Base-by-base conservation (phyloP, 192 early-diverging fungal genomes). In the Funneliformis mosseae region DNA sequence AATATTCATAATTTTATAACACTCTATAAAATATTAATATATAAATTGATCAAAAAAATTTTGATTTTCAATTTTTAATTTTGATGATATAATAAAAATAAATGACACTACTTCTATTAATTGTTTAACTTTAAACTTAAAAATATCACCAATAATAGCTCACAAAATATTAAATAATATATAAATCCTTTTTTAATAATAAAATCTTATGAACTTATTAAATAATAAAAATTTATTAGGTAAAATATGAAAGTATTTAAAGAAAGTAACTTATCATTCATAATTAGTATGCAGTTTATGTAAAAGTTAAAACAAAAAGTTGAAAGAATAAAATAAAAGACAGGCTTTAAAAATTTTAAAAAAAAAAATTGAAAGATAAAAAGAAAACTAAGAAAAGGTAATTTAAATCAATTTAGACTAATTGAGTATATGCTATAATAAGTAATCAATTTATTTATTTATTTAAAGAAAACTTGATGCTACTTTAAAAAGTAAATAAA, bases 201-300 rank as follows among this genome's bases (percentile, higher is more conserved):
- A 42, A 70, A 0, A n/a, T 69, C n/a, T 46, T 48, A 50, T 9
- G 38, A 50, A 1, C 25, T 46, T 50, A 74, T 12, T 71, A 11
- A 74, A 4, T 12, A 50, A 23, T 50, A 23, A 55, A 74, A 25
- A 66, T 18, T 23, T 70, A 18, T 27, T 46, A 79, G 83, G 85
- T 41, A 87, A 87, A 76, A 71, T 77, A 72, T 87, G 85, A 83
- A 87, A 87, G 81, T 18, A 80, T 79, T 74, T 77, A 16, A 87
- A 87, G 74, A 70, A 70, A 10, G 69, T 83, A n/a, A 84, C 85
- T 8, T 80, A 78, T 38, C 80, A 83, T 59, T 61, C 83, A 27
- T 83, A 87, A 77, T 71, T 87, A 76, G 78, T 83, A 63, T 77
- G 62, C 16, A 77, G 71, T 39, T 64, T 87, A 33, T 81, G 82